Base-by-base conservation (phyloP, 2,329 filamentous ascomycete genomes). In the Aquanectria penicillioides region DNA sequence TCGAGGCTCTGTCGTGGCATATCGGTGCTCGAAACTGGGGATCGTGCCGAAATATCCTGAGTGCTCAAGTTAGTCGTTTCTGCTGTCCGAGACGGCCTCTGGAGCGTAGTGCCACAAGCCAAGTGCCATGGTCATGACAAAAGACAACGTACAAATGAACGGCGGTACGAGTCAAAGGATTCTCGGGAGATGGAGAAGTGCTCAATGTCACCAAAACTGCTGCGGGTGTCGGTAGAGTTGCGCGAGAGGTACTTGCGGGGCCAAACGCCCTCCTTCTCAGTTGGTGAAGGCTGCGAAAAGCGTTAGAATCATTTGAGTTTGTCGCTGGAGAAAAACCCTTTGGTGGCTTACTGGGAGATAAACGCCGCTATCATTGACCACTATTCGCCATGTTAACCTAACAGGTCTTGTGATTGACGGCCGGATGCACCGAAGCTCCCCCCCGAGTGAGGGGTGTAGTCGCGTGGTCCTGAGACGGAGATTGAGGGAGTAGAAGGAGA, bases 111-210 rank as follows among this genome's bases (percentile, higher is more conserved):
- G n/a, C n/a, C n/a, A n/a, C n/a, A n/a, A n/a, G n/a, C n/a, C n/a
- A n/a, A n/a, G n/a, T n/a, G n/a, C n/a, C n/a, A n/a, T n/a, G n/a
- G n/a, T n/a, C n/a, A n/a, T n/a, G n/a, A n/a, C n/a, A n/a, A n/a
- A n/a, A 18, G 11, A 31, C n/a, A 12, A 82, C 90, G 68, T 85
- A 97, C 94, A 80, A 98, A 98, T 64, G 94, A 97, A 70, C 95
- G 88, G 63, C 95, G 86, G 78, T 98, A 98, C 3, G 94, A 97
- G 75, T 98, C 95, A 72, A 98, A 98, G 2, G 94, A 97, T 78
- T 98, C 95, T 70, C 94, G 87, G 31, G 94, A 97, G 74, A 98
- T 98, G 63, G 91, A 93, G 74, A 98, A 98, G 12, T 91, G 93
- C 73, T 98, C 94, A 68, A 93, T 94, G 62, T 97, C 93, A 69